Percentiles rank a stretch among this genome's conserved stretches.
These are phyloP conservation scores for Trichophyton rubrum DNA, from an alignment of 2,329 filamentous ascomycete genomes.

Conservation along the genomic window DNA sequence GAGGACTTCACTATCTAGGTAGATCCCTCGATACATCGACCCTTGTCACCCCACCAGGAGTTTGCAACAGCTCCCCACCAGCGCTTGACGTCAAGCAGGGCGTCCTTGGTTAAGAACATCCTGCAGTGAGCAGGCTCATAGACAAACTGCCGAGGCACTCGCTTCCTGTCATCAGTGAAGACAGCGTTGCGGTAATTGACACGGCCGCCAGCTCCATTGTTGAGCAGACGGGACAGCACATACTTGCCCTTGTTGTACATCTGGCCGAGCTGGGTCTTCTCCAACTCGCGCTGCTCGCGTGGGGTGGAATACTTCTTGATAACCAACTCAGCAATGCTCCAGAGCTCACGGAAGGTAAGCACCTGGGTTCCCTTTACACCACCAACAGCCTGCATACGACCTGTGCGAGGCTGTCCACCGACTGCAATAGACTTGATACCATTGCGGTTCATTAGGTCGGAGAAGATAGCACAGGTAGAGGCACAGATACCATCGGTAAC, in stretches of 20 bases:
- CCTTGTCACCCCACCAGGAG: constrained; percentile 28
- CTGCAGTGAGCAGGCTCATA: constrained; percentile 50
- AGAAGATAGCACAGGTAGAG: constrained; percentile 49
- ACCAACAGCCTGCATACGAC: constrained; percentile 50
- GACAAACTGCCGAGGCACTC: constrained; percentile 46
- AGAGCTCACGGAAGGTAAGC: constrained; percentile 20
- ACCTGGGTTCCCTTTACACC: constrained; percentile 45
- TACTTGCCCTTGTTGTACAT: constrained; percentile 11
- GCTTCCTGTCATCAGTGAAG: constrained; percentile 30
- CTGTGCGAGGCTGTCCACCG: constrained; percentile 45
- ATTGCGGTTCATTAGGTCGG: constrained; percentile 41
- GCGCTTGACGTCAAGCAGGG: constrained; percentile 38
- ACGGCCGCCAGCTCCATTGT: constrained; percentile 19
- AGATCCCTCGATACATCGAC: constrained; percentile 20
- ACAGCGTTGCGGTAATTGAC: constrained; percentile 38
- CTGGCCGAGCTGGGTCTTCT: constrained; percentile 11
- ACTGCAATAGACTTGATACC: constrained; percentile 46
- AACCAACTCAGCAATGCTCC: background rate
- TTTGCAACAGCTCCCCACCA: constrained; percentile 40
- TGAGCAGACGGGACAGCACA: constrained; percentile 9
- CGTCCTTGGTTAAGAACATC: constrained; percentile 45
- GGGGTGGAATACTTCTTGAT: constrained; percentile 5
- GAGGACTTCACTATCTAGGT: background rate
- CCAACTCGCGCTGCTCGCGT: constrained; percentile 8
- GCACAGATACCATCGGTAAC: constrained; percentile 46